A percentile compares a stretch with the other conserved stretches of the same genome.
Evolutionary conservation across 1,139 yeast species (phyloP).

Genomic region (Meyerozyma guilliermondii): DNA sequence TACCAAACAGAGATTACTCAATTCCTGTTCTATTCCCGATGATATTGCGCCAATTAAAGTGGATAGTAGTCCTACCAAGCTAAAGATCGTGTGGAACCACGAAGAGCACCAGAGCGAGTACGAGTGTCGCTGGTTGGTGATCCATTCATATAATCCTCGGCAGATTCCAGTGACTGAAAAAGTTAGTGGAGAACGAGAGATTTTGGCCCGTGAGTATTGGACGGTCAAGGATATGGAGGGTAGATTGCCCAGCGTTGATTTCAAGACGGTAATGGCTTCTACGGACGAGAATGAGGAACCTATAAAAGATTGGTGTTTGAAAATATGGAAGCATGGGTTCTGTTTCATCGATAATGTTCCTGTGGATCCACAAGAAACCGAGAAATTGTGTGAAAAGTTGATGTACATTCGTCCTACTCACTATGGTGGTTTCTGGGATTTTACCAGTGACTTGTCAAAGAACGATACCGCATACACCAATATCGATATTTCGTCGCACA

Average conservation of each 20-base stretch:
- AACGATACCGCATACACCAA: slow-evolving; percentile 76
- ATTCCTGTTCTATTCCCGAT: slow-evolving; percentile 51
- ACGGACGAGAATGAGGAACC: slow-evolving; percentile 35
- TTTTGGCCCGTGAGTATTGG: slow-evolving; percentile 40
- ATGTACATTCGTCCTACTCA: slow-evolving; percentile 69
- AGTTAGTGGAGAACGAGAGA: slow-evolving; percentile 23
- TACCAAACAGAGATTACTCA: slow-evolving; percentile 62
- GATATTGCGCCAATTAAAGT: slow-evolving; percentile 35
- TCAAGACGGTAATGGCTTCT: slow-evolving; percentile 38
- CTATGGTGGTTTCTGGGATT: slow-evolving; percentile 81
- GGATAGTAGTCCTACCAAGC: slow-evolving; percentile 10
- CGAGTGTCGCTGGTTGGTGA: slow-evolving; percentile 46
- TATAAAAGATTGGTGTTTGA: slow-evolving; percentile 54
- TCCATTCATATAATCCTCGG: slow-evolving; percentile 58
- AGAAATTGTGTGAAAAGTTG: slow-evolving; percentile 53
- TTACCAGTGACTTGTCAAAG: slow-evolving; percentile 66
- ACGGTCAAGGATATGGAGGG: slow-evolving; percentile 38
- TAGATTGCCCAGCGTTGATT: slow-evolving; percentile 51
- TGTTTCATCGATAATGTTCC: slow-evolving; percentile 64
- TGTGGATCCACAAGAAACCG: slow-evolving; percentile 56
- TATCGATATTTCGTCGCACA: slow-evolving; percentile 61
- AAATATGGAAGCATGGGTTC: slow-evolving; percentile 60
- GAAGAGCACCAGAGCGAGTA: slow-evolving; percentile 48
- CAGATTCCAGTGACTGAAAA: slow-evolving; percentile 27
- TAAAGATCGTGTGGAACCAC: slow-evolving; percentile 41